Percentiles rank a stretch among this genome's conserved stretches.
These are phyloP conservation scores for Dipteronia dyeriana DNA, from an alignment of 345 rosid genomes.

Conservation along the genomic window DNA sequence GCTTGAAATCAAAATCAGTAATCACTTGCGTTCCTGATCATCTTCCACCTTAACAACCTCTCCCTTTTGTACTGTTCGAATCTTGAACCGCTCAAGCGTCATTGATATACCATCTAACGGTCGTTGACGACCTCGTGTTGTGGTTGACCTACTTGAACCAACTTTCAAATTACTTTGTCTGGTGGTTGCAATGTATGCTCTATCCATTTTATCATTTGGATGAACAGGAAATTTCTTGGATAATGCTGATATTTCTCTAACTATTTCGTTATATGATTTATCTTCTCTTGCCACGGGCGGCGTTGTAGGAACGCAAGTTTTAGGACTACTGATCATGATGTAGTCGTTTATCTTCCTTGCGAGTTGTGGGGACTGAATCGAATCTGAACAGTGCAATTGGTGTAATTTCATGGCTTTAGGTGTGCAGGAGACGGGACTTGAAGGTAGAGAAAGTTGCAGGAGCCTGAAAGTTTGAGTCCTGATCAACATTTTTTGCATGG, in stretches of 20 bases:
- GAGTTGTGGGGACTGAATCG: neutral
- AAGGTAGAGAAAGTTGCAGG: neutral
- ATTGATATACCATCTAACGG: conserved; percentile 12
- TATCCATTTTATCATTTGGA: neutral
- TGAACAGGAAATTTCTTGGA: neutral
- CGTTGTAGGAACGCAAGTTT: neutral
- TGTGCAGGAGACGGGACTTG: neutral
- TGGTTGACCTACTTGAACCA: conserved; percentile 4
- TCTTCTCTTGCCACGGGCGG: neutral
- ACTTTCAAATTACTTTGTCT: conserved; percentile 1
- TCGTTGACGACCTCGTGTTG: conserved; percentile 17
- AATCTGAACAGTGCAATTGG: neutral
- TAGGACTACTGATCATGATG: neutral
- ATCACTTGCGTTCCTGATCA: conserved; percentile 2
- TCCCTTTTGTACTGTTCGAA: conserved; percentile 25
- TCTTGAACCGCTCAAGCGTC: conserved; percentile 38
- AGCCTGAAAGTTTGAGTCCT: neutral
- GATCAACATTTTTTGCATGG: neutral
- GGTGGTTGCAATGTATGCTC: neutral
- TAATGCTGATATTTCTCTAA: neutral
- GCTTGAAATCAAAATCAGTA: neutral
- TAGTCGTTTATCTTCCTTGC: neutral
- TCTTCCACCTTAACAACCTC: conserved; percentile 11
- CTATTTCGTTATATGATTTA: neutral
- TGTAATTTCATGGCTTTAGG: neutral